Evolutionary conservation across 176 grass and related monocot species (phyloP), one percentile per base, ranked within the genome.

Genomic region (Saccharum officinarum): DNA sequence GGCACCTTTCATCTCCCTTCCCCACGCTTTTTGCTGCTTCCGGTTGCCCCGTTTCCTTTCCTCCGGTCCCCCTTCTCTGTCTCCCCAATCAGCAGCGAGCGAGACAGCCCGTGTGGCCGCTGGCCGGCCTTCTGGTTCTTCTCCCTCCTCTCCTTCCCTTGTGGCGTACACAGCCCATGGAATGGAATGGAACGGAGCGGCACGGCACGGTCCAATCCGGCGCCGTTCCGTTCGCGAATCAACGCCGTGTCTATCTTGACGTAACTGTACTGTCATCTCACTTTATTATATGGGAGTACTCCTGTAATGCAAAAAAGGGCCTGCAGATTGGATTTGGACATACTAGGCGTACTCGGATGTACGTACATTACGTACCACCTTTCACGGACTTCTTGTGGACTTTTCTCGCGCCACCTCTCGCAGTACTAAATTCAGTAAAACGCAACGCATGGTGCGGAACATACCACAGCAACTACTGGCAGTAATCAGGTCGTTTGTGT

Each of bases 381-480:
- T 31, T 44, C 40, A 79, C 62, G 62, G 78, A 80, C 20, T n/a
- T 67, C 61, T 34, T n/a, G 77, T 67, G 62, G 40, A 67, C 61
- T 80, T 80, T 65, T 33, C 59, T 41, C 12, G 15, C 39, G 38
- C 39, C 61, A 38, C 38, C 25, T 72, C 38, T 25, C 0, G 18
- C 34, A 4, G 38, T 66, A 66, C 60, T 65, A 42, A 78, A 44
- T 64, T 17, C 76, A 78, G 34, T 59, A 3, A 26, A 7, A 54
- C 49, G 49, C 49, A 61, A 2, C n/a, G 57, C 16, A 8, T 8
- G 44, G 71, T 6, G 25, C 16, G 15, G 2, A 70, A 26, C 22
- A 73, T 13, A 44, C 10, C 5, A 72, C 39, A 6, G 0, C 65
- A 18, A 20, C 54, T 57, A n/a, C 7, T n/a, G 22, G 57, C 8